phyloP scores from a whole-genome alignment of 306 rosid species.

The Urtica urens region DNA sequence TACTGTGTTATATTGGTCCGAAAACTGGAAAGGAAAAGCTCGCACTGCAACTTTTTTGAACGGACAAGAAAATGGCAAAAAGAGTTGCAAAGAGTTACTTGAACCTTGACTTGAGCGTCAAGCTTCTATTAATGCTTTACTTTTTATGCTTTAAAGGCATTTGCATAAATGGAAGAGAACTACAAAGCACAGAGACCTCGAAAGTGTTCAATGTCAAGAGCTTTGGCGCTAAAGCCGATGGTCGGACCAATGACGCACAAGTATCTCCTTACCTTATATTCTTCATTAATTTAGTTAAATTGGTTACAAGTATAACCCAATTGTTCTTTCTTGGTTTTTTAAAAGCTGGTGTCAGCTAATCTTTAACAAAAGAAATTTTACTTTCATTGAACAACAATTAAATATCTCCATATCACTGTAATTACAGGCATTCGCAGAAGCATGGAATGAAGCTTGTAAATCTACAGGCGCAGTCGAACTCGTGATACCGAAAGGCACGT shows the following conservation, averaged over 20 bases:
- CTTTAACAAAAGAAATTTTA: too few species aligned
- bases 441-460: conserved; percentile 35
- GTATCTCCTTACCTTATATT: conserved; percentile 1
- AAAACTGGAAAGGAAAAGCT: background rate
- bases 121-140: conserved; percentile 15
- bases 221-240: conserved; percentile 38
- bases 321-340: too few species aligned
- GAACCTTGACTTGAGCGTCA: conserved; percentile 14
- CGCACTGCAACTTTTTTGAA: conserved; percentile 1
- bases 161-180: conserved; percentile 12
- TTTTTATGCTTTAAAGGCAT: conserved; percentile 13
- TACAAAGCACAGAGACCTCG: conserved; percentile 1
- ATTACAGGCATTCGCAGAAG: conserved; percentile 29
- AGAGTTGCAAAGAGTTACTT: conserved; percentile 5
- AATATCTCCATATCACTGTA: too few species aligned
- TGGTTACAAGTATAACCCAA: too few species aligned
- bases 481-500: conserved; percentile 32
- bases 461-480: conserved; percentile 25
- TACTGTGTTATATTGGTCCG: background rate
- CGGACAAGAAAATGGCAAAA: background rate
- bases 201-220: conserved; percentile 24
- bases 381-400: too few species aligned
- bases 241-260: conserved; percentile 28
- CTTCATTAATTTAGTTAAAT: too few species aligned
- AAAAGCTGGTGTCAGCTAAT: too few species aligned